Conservation (phyloP, 768 basidiomycete genomes). For the Inosperma sp. region DNA sequence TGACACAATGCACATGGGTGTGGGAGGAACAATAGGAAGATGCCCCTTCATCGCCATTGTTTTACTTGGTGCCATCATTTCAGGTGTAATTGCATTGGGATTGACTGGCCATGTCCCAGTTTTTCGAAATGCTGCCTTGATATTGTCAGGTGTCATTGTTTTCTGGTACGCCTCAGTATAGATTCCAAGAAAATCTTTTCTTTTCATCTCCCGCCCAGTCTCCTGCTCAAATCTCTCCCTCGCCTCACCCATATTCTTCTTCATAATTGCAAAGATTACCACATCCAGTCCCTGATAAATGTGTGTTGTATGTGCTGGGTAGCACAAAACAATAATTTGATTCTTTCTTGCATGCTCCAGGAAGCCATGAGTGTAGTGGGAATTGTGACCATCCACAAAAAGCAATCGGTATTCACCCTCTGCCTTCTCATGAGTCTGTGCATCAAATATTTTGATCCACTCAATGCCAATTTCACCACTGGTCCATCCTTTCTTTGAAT, state of each 20-base stretch:
- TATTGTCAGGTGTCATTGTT: conserved; percentile 1
- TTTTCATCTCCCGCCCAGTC: background rate
- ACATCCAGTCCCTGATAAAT: conserved; percentile 6
- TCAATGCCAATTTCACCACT: conserved; percentile 17
- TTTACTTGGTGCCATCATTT: conserved; percentile 31
- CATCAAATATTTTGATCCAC: conserved; percentile 33
- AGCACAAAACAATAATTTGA: background rate
- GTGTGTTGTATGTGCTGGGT: background rate
- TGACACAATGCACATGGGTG: background rate
- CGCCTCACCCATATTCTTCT: conserved; percentile 15
- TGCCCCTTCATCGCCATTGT: conserved; percentile 17
- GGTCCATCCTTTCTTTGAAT: conserved; percentile 17
- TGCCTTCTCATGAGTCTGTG: conserved; percentile 34
- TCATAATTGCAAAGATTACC: background rate
- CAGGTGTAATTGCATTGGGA: conserved; percentile 21
- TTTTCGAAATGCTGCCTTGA: conserved; percentile 9
- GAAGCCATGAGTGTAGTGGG: conserved; percentile 28
- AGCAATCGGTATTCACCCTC: conserved; percentile 23
- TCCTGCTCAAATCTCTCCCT: conserved; percentile 10
- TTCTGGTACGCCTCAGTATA: background rate
- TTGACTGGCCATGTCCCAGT: conserved; percentile 5
- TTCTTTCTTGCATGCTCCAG: conserved; percentile 23
- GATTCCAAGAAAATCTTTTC: conserved; percentile 1
- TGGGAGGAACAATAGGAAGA: background rate
- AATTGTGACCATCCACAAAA: conserved; percentile 32